These are phyloP conservation scores for Triglochin maritima DNA, from an alignment of 106 monocot species.

Conservation along the genomic window DNA sequence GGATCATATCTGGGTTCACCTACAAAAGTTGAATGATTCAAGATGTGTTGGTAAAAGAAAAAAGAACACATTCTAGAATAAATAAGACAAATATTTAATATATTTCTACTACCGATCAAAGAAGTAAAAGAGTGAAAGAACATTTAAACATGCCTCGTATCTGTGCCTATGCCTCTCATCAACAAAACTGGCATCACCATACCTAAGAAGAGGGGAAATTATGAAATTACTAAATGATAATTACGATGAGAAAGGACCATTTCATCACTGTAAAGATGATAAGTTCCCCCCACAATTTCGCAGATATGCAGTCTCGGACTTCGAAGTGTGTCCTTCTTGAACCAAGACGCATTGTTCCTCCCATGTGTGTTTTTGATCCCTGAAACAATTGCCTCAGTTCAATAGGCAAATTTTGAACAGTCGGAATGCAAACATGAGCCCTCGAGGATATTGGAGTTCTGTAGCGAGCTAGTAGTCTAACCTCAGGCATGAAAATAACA, in stretches of 20 bases:
- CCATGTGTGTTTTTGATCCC: conserved; percentile 99
- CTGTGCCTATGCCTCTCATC: conserved; percentile 92
- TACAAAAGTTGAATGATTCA: conserved; percentile 14
- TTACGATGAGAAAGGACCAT: background rate
- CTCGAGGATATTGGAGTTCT: too few relatives aligned
- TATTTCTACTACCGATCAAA: background rate
- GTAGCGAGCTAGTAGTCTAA: conserved; percentile 18
- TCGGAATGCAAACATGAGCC: background rate
- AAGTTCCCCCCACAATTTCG: conserved; percentile 54
- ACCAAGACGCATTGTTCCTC: conserved; percentile 94
- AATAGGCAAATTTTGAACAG: background rate
- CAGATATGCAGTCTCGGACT: conserved; percentile 50
- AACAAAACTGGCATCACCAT: conserved; percentile 48
- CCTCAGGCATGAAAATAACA: conserved; percentile 98
- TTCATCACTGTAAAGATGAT: background rate
- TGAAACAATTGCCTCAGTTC: conserved; percentile 6
- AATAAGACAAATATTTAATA: background rate
- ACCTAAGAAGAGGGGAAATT: conserved; percentile 33
- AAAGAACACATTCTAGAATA: background rate
- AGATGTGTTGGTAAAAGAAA: background rate
- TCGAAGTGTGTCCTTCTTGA: conserved; percentile 71
- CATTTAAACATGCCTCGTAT: conserved; percentile 58
- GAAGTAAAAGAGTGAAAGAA: background rate
- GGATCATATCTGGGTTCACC: conserved; percentile 90
- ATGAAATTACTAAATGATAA: background rate